Evolutionary conservation across 176 grass and related monocot species (phyloP).

Genomic region (Oropetium thomaeum): DNA sequence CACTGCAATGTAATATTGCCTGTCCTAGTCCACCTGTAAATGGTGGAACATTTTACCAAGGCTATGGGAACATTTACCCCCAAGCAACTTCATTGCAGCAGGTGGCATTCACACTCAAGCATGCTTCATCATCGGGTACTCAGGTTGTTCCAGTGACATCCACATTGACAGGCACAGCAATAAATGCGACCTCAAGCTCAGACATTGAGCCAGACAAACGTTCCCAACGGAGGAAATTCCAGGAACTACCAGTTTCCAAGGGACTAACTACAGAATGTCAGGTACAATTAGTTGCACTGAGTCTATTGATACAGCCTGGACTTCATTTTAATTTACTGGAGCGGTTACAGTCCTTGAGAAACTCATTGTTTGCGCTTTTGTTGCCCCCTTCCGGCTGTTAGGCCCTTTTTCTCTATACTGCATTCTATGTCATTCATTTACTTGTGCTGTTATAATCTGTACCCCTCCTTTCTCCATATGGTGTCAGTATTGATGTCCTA

Average conservation of each 20-base stretch:
- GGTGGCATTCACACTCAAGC: constrained; percentile 83
- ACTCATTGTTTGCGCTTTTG: neutral
- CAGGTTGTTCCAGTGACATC: constrained; percentile 36
- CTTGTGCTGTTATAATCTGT: neutral
- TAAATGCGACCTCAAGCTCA: constrained; percentile 36
- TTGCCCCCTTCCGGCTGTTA: neutral
- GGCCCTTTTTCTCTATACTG: neutral
- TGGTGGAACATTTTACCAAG: constrained; percentile 57
- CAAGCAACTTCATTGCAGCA: constrained; percentile 86
- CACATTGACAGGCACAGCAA: constrained; percentile 6
- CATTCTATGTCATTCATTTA: neutral
- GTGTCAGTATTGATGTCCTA: neutral
- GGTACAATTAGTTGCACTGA: constrained; percentile 36
- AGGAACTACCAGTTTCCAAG: constrained; percentile 65
- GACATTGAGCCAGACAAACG: constrained; percentile 50
- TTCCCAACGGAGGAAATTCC: constrained; percentile 86
- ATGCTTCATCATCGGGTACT: constrained; percentile 47
- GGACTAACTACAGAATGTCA: constrained; percentile 40
- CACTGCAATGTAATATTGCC: constrained; percentile 41
- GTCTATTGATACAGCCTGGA: neutral
- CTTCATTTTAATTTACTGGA: constrained; percentile 5
- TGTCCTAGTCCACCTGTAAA: constrained; percentile 44
- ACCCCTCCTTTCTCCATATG: neutral
- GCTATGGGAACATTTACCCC: constrained; percentile 89
- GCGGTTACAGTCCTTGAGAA: neutral